Evolutionary conservation across 2,329 filamentous ascomycete species (phyloP).

Genomic region (Colletotrichum sp.): DNA sequence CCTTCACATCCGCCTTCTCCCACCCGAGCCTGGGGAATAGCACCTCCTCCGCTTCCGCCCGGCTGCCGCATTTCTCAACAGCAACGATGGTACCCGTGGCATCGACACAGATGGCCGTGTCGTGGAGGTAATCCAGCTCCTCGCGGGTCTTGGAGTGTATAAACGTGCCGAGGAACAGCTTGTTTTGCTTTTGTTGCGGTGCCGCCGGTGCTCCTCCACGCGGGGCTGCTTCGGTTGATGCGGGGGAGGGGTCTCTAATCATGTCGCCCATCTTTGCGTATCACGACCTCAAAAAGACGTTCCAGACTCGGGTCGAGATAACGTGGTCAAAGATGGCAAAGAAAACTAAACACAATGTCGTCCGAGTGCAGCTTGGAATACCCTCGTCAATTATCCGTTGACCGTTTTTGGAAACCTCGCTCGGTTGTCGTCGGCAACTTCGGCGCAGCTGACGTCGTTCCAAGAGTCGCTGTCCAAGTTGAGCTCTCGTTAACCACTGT

Average conservation of each 20-base stretch:
- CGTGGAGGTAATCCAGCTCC: conserved; percentile 56
- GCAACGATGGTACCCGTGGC: conserved; percentile 53
- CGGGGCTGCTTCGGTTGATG: not conserved
- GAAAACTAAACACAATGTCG: not conserved
- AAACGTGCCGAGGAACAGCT: conserved; percentile 61
- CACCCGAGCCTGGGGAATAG: conserved; percentile 51
- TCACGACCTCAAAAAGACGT: not conserved
- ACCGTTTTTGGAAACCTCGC: not conserved
- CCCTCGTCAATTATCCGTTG: not conserved
- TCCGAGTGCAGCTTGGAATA: not conserved
- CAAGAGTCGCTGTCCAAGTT: not conserved
- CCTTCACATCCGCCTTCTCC: conserved; percentile 40
- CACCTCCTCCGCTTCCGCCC: conserved; percentile 32
- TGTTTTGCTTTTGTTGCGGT: conserved; percentile 29
- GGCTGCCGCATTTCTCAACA: conserved; percentile 42
- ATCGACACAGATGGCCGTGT: conserved; percentile 57
- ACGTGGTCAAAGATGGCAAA: not conserved
- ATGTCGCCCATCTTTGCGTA: conserved; percentile 11
- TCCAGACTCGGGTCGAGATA: not conserved
- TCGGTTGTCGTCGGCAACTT: not conserved
- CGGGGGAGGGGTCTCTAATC: conserved; percentile 10
- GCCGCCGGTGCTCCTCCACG: not conserved
- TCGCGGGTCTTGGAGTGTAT: conserved; percentile 55
- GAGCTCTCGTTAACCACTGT: not conserved
- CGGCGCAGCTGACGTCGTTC: not conserved